A percentile compares a stretch with the other conserved stretches of the same genome.
phyloP scores from a whole-genome alignment of 2,329 filamentous ascomycete genomes.

The Neospermospora avenae region DNA sequence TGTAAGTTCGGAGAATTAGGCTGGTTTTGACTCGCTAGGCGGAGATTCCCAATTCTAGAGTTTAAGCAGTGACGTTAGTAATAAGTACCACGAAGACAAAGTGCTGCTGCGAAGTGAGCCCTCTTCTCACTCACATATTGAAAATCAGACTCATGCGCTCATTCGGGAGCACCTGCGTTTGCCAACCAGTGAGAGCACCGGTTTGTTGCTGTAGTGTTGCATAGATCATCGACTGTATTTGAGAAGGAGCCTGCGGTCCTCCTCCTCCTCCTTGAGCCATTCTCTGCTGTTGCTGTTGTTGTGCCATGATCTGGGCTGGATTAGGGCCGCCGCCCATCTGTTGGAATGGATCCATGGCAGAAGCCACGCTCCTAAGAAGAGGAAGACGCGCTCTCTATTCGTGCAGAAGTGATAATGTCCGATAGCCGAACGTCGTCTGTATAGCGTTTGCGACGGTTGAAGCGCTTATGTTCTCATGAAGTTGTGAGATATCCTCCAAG shows the following conservation, averaged over 20 bases:
- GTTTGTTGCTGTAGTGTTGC: constrained; percentile 27
- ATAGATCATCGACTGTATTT: constrained; percentile 32
- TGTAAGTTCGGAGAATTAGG: constrained; percentile 22
- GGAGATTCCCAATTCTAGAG: constrained; percentile 30
- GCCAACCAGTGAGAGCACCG: constrained; percentile 30
- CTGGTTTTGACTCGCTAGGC: constrained; percentile 28
- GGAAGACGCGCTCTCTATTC: not conserved
- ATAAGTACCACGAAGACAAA: not conserved
- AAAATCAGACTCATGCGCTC: constrained; percentile 33
- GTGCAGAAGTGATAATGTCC: not conserved
- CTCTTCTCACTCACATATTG: constrained; percentile 30
- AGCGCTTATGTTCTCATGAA: constrained; percentile 29
- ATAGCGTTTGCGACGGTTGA: constrained; percentile 26
- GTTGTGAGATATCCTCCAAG: constrained; percentile 29
- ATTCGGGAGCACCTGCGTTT: constrained; percentile 24
- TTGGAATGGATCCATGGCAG: constrained; percentile 34
- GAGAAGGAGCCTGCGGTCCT: constrained; percentile 12
- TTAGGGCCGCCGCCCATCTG: constrained; percentile 29
- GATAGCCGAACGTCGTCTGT: constrained; percentile 11
- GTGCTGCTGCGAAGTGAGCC: not conserved
- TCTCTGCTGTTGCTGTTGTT: constrained; percentile 18
- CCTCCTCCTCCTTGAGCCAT: constrained; percentile 3
- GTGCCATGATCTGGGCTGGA: constrained; percentile 32
- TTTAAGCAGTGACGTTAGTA: constrained; percentile 10
- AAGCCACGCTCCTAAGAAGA: constrained; percentile 28